Percentiles rank a stretch among this genome's conserved stretches.
These are phyloP conservation scores for Gymnopilus junonius DNA, from an alignment of 768 basidiomycete genomes.

Conservation along the genomic window DNA sequence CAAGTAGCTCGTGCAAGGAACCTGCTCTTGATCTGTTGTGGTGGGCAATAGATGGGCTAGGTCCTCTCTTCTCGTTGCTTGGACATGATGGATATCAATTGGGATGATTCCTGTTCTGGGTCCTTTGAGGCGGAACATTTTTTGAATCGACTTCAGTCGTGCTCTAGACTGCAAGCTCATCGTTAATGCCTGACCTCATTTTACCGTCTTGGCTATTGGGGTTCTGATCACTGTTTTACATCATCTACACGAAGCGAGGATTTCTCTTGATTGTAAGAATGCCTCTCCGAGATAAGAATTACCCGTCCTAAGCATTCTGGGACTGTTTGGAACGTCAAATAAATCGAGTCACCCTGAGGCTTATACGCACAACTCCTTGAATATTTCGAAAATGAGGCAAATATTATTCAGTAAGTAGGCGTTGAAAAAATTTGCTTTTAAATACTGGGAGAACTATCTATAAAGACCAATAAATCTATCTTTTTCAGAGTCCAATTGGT, in stretches of 20 bases:
- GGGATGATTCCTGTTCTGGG: not conserved
- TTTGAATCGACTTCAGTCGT: not conserved
- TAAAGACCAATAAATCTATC: conserved; percentile 9
- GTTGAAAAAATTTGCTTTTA: too few relatives aligned
- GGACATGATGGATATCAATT: not conserved
- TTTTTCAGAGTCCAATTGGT: conserved; percentile 37
- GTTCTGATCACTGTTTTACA: not conserved
- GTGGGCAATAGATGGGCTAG: not conserved
- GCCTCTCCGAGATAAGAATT: not conserved
- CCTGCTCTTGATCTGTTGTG: not conserved
- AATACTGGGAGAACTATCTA: not conserved
- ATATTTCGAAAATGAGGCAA: too few relatives aligned
- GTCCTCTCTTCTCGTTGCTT: not conserved
- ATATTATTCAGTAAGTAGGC: too few relatives aligned
- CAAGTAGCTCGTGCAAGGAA: too few relatives aligned
- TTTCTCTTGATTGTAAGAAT: not conserved
- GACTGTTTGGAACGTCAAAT: too few relatives aligned
- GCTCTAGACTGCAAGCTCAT: not conserved
- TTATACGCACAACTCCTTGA: too few relatives aligned
- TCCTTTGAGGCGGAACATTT: not conserved
- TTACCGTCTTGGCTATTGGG: not conserved
- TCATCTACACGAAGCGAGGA: not conserved
- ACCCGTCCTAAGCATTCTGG: too few relatives aligned
- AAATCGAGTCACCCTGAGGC: too few relatives aligned
- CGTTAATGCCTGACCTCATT: not conserved